phyloP scores from a whole-genome alignment of 352 stramenopile species.

The Globisporangium solare region DNA sequence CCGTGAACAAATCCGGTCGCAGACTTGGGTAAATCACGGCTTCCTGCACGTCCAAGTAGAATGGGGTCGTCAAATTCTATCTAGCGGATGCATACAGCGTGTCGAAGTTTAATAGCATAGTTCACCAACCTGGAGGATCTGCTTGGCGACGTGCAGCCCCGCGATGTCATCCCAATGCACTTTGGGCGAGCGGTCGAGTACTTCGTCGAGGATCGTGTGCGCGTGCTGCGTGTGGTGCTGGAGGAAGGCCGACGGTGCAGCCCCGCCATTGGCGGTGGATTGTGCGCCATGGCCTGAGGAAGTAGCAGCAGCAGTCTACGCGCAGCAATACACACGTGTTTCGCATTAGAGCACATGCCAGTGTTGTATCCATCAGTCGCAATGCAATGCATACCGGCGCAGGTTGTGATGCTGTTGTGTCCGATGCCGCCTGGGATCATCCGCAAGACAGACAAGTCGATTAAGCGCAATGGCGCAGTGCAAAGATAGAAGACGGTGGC shows the following conservation, averaged over 20 bases:
- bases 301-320: too few species aligned
- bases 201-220: conserved; percentile 80
- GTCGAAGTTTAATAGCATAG: background rate
- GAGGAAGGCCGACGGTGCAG: conserved; percentile 29
- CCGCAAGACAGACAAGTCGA: too few species aligned
- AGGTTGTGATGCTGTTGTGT: too few species aligned
- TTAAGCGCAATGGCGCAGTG: background rate
- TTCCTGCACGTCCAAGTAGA: conserved; percentile 25
- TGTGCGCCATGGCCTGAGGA: background rate
- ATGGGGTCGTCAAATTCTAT: background rate
- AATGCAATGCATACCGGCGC: too few species aligned
- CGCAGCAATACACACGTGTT: too few species aligned
- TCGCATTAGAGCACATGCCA: background rate
- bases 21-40: conserved; percentile 83
- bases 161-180: conserved; percentile 84
- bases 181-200: conserved; percentile 72
- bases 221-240: conserved; percentile 57
- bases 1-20: conserved; percentile 82
- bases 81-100: background rate
- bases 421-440: too few species aligned
- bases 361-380: background rate
- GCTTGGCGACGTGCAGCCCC: conserved; percentile 77
- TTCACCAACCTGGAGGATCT: conserved; percentile 74
- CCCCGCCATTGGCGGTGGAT: background rate
- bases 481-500: background rate